Conservation (phyloP, 2,329 filamentous ascomycete genomes). For the Cryphonectria carpinicola region DNA sequence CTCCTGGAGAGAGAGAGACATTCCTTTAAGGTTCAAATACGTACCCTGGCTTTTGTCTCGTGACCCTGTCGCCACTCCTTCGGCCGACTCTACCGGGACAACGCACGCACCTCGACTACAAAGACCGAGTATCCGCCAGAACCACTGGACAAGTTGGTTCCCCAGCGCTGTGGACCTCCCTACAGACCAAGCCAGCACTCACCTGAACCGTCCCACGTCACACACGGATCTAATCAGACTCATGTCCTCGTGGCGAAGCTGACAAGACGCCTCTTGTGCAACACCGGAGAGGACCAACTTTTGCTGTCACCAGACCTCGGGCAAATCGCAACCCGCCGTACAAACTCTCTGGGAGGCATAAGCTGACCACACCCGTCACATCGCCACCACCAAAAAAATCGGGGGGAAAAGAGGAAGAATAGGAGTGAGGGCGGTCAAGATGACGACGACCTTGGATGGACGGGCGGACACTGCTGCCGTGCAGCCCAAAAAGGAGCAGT, state of each 20-base stretch:
- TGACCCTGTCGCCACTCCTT: conserved; percentile 24
- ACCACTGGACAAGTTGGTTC: neutral
- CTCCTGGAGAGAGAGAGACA: neutral
- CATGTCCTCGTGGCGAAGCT: conserved; percentile 25
- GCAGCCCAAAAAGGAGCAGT: conserved; percentile 21
- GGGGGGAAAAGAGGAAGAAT: neutral
- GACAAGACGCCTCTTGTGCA: conserved; percentile 23
- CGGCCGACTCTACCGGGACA: conserved; percentile 18
- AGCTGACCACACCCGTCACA: conserved; percentile 22
- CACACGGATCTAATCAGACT: conserved; percentile 8
- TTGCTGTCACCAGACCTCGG: conserved; percentile 23
- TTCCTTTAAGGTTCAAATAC: conserved; percentile 13
- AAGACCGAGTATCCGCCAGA: conserved; percentile 6
- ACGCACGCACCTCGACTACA: conserved; percentile 11
- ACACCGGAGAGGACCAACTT: conserved; percentile 21
- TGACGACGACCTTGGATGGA: conserved; percentile 30
- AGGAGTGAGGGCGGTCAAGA: conserved; percentile 18
- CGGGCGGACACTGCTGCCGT: conserved; percentile 17
- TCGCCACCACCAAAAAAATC: neutral
- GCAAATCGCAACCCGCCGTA: conserved; percentile 14
- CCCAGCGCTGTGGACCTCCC: neutral
- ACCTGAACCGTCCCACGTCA: neutral
- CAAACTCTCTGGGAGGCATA: conserved; percentile 13
- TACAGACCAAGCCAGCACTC: conserved; percentile 1
- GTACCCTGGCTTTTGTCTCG: conserved; percentile 19